Conservation (phyloP, 805 yeast species). For the Metschnikowia koreensis region DNA sequence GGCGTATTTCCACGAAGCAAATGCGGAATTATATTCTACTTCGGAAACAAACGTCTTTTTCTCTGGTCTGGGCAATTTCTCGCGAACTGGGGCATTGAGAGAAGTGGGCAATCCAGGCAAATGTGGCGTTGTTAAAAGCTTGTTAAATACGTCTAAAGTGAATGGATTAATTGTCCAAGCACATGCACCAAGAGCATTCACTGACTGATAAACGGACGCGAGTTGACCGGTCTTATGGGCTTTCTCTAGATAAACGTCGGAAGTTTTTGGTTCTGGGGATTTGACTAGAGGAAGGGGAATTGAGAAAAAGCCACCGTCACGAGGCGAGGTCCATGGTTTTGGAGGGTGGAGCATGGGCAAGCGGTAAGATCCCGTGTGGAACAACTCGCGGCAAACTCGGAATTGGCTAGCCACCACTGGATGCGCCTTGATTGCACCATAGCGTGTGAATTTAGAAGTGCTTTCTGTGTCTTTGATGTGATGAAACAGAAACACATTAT, state of each 20-base stretch:
- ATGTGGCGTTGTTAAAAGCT: slow-evolving; percentile 17
- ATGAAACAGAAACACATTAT: slow-evolving; percentile 5
- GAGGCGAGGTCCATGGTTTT: slow-evolving; percentile 32
- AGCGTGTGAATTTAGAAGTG: slow-evolving; percentile 1
- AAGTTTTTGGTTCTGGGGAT: slow-evolving; percentile 16
- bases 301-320: slow-evolving; percentile 35
- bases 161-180: slow-evolving; percentile 38
- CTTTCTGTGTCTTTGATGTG: slow-evolving; percentile 1
- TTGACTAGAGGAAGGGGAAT: slow-evolving; percentile 25
- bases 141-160: slow-evolving; percentile 23
- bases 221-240: slow-evolving; percentile 36
- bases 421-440: slow-evolving; percentile 14
- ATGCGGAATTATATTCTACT: background rate
- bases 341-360: slow-evolving; percentile 44
- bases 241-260: slow-evolving; percentile 21
- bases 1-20: slow-evolving; percentile 6
- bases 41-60: slow-evolving; percentile 1
- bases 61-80: slow-evolving; percentile 3
- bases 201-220: slow-evolving; percentile 26
- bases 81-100: slow-evolving; percentile 3
- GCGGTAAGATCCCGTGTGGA: slow-evolving; percentile 9
- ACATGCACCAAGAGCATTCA: slow-evolving; percentile 28
- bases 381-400: slow-evolving; percentile 9
- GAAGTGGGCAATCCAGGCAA: slow-evolving; percentile 19
- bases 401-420: slow-evolving; percentile 10